Conservation (phyloP, 176 grass and related monocot species). For the Zea luxurians region DNA sequence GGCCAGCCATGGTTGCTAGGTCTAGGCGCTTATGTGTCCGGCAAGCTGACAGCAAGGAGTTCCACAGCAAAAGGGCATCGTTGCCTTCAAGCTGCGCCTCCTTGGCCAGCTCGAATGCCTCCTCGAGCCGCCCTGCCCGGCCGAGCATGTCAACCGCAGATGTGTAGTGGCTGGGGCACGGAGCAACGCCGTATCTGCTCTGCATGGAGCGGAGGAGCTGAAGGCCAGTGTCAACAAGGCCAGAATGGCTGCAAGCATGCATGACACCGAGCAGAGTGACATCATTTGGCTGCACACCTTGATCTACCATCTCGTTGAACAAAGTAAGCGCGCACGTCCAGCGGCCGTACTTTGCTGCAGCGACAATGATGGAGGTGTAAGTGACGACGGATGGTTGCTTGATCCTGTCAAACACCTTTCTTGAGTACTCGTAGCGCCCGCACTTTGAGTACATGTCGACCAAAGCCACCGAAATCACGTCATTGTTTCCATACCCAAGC, state of each 20-base stretch:
- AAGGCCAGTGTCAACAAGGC: conserved; percentile 61
- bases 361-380: conserved; percentile 76
- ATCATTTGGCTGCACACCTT: conserved; percentile 51
- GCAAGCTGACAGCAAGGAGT: conserved; percentile 68
- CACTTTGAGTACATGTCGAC: conserved; percentile 86
- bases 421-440: conserved; percentile 54
- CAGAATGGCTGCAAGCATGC: conserved; percentile 77
- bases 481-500: conserved; percentile 47
- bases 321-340: conserved; percentile 37
- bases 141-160: conserved; percentile 77
- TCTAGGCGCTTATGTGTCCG: conserved; percentile 59
- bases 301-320: conserved; percentile 58
- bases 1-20: conserved; percentile 49
- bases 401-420: conserved; percentile 65
- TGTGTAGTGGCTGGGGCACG: conserved; percentile 63
- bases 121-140: conserved; percentile 52
- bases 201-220: conserved; percentile 56
- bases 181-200: conserved; percentile 43
- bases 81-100: conserved; percentile 43
- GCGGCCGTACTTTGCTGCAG: conserved; percentile 62
- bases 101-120: conserved; percentile 52
- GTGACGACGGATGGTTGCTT: conserved; percentile 50
- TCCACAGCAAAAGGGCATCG: conserved; percentile 69
- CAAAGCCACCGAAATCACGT: conserved; percentile 50
- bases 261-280: conserved; percentile 68